Conservation (phyloP, 2,329 filamentous ascomycete genomes). For the Aspergillus aculeatinus region DNA sequence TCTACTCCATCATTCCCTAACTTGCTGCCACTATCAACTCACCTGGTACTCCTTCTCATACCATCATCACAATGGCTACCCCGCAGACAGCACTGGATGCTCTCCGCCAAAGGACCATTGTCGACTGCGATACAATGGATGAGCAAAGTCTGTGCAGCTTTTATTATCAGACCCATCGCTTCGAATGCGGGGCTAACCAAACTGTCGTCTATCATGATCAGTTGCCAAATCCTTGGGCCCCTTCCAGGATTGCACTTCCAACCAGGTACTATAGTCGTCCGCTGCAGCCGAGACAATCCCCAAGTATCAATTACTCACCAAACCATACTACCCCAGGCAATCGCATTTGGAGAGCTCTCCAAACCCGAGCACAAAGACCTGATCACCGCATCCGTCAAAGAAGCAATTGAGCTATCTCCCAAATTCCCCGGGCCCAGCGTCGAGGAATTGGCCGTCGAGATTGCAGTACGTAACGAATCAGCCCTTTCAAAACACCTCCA, state of each 20-base stretch:
- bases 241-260: slow-evolving; percentile 56
- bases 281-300: background rate
- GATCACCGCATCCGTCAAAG: slow-evolving; percentile 19
- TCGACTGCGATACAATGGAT: slow-evolving; percentile 56
- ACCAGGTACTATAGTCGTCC: slow-evolving; percentile 43
- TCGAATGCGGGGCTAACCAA: background rate
- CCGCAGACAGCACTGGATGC: slow-evolving; percentile 39
- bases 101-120: slow-evolving; percentile 45
- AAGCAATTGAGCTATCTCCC: slow-evolving; percentile 38
- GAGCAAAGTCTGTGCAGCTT: slow-evolving; percentile 40
- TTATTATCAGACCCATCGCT: background rate
- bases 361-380: slow-evolving; percentile 39
- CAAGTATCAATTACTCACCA: no score
- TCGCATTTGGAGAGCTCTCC: slow-evolving; percentile 51
- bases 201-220: slow-evolving; percentile 17
- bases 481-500: no score
- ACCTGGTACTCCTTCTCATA: background rate
- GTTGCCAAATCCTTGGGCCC: slow-evolving; percentile 49
- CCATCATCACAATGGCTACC: slow-evolving; percentile 19
- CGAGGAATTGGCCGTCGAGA: slow-evolving; percentile 56
- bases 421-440: slow-evolving; percentile 38
- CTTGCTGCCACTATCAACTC: background rate
- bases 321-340: slow-evolving; percentile 19
- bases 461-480: slow-evolving; percentile 46
- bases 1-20: background rate